Evolutionary conservation across 73 alveolate genomes (phyloP).

Genomic region (Paramecium sonneborni): DNA sequence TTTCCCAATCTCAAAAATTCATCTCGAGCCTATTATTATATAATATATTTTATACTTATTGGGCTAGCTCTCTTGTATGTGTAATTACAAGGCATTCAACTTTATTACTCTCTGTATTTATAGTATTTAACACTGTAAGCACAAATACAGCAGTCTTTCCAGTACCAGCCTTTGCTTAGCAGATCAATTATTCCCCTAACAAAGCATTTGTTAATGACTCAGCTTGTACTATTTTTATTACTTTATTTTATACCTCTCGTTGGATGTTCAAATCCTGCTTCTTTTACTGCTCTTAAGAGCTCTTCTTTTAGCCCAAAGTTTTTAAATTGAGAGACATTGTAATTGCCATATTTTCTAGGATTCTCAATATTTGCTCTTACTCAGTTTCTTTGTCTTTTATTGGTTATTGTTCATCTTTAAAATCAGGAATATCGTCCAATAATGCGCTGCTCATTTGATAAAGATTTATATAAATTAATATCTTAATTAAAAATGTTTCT

Average conservation of each 20-base stretch:
- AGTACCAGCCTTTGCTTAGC: conserved; percentile 99
- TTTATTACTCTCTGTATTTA: conserved; percentile 95
- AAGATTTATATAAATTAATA: not conserved
- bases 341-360: conserved; percentile 18
- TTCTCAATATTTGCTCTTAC: conserved; percentile 50
- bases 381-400: not conserved
- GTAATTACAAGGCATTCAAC: conserved; percentile 95
- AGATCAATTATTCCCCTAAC: conserved; percentile 59
- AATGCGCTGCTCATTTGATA: not conserved
- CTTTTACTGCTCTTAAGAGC: conserved; percentile 64
- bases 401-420: conserved; percentile 7
- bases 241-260: conserved; percentile 44
- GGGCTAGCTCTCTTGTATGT: conserved; percentile 99
- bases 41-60: conserved; percentile 72
- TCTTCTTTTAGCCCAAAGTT: conserved; percentile 64
- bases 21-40: conserved; percentile 70
- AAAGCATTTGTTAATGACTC: conserved; percentile 63
- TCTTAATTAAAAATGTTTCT: not conserved
- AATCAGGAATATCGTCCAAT: conserved; percentile 39
- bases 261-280: conserved; percentile 69
- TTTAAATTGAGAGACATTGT: conserved; percentile 56
- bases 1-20: conserved; percentile 95
- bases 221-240: conserved; percentile 36
- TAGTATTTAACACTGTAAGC: conserved; percentile 93
- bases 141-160: conserved; percentile 99